Evolutionary conservation across 495 filamentous ascomycete species (phyloP), one percentile per base, ranked within the genome.

Genomic region (Extremus antarcticus): DNA sequence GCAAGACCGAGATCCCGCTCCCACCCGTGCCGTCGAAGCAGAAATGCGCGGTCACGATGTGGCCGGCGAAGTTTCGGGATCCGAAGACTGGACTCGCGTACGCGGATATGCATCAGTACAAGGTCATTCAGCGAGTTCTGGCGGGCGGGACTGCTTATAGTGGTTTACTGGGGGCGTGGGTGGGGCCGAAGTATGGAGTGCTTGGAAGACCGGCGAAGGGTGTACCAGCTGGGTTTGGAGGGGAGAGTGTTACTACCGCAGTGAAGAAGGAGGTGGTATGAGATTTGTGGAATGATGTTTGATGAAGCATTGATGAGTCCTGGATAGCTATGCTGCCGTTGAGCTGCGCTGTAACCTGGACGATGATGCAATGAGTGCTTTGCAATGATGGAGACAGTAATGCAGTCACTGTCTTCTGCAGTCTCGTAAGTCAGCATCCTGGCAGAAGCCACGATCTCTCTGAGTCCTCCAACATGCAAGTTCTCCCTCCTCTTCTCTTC

Each of bases 1-100:
- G 29, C 29, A 35, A 13, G 29, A 47, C 15, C 8, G 22, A 43
- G 21, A n/a, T 35, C 20, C 19, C n/a, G 13, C 22, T 65, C 55
- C 60, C 65, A 10, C 50, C 55, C 2, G 40, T 47, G 45, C 66
- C 64, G 2, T 25, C 29, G 0, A 58, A 55, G 46, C 16, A 49
- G 23, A 20, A 43, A 3, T 73, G 70, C 55, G 66, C 62, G 9
- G 59, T 73, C 38, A 69, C 61, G 7, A 54, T 54, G 10, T 39
- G 24, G 25, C 50, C 57, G 22, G 70, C 70, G 25, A 51, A 60
- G 22, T 73, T 65, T 53, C 53, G 60, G 3, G 70, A 73, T 53
- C 69, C 70, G 20, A 56, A 56, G 48, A 73, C 70, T 9, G 65
- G 69, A 13, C 53, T 73, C 45, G 50, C 60, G 16, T 73, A 70